These are phyloP conservation scores for Ophiostoma fasciatum DNA, from an alignment of 2,329 filamentous ascomycete species.

Conservation along the genomic window DNA sequence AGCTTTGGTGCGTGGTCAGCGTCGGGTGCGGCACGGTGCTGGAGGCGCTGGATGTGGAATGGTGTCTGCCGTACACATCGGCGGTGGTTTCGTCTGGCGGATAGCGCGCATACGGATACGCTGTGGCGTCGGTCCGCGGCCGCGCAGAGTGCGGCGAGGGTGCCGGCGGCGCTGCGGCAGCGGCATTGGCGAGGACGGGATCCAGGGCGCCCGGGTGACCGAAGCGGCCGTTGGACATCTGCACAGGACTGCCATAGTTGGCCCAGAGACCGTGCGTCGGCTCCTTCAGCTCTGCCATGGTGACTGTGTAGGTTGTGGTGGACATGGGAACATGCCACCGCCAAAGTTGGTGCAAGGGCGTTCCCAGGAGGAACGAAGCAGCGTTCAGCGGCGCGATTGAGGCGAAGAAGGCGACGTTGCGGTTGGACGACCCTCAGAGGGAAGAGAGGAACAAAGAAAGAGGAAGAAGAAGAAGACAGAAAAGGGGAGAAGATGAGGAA, in stretches of 20 bases:
- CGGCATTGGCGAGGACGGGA: slow-evolving; percentile 26
- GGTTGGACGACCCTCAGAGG: no score
- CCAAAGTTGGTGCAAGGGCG: not conserved
- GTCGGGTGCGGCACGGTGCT: slow-evolving; percentile 19
- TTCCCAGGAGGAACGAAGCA: not conserved
- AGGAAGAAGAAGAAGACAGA: not conserved
- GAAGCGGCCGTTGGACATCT: slow-evolving; percentile 34
- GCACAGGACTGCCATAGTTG: slow-evolving; percentile 40
- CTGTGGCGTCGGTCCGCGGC: slow-evolving; percentile 31
- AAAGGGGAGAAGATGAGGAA: not conserved
- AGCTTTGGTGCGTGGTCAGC: slow-evolving; percentile 35
- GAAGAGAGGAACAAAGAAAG: not conserved
- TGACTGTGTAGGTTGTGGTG: slow-evolving; percentile 45
- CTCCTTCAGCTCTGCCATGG: slow-evolving; percentile 51
- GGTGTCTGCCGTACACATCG: slow-evolving; percentile 38
- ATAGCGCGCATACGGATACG: slow-evolving; percentile 39
- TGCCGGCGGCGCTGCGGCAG: slow-evolving; percentile 20
- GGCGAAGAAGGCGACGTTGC: no score
- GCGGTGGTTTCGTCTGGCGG: slow-evolving; percentile 39
- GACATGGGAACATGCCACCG: slow-evolving; percentile 41
- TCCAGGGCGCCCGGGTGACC: slow-evolving; percentile 31
- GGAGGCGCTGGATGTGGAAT: slow-evolving; percentile 7
- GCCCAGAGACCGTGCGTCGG: slow-evolving; percentile 43
- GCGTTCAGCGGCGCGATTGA: no score
- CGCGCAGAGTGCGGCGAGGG: slow-evolving; percentile 29